These are phyloP conservation scores for Aspergillus heteromorphus DNA, from an alignment of 495 filamentous ascomycete species.

Conservation along the genomic window DNA sequence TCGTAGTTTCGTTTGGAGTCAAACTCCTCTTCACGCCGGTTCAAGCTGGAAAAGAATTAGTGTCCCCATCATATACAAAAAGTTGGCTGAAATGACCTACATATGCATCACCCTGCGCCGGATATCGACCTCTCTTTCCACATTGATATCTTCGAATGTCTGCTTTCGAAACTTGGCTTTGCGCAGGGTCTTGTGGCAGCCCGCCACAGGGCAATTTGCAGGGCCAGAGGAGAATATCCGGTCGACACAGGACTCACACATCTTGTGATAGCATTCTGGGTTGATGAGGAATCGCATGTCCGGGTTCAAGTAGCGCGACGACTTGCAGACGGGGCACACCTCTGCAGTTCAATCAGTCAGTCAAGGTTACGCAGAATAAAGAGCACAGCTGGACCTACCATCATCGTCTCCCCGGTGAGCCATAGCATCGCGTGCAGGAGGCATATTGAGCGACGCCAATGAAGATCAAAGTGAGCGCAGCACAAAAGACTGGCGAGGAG, in stretches of 20 bases:
- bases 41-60: slow-evolving; percentile 50
- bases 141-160: slow-evolving; percentile 82
- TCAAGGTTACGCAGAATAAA: slow-evolving; percentile 2
- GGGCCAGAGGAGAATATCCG: slow-evolving; percentile 89
- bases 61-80: background rate
- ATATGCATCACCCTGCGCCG: slow-evolving; percentile 71
- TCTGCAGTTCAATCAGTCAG: slow-evolving; percentile 50
- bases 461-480: slow-evolving; percentile 6
- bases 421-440: slow-evolving; percentile 28
- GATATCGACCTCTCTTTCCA: slow-evolving; percentile 94
- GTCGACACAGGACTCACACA: slow-evolving; percentile 93
- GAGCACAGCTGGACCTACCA: slow-evolving; percentile 31
- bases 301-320: slow-evolving; percentile 86
- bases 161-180: slow-evolving; percentile 77
- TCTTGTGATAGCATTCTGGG: slow-evolving; percentile 97
- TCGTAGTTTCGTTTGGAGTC: slow-evolving; percentile 75
- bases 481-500: background rate
- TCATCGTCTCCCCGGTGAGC: slow-evolving; percentile 45
- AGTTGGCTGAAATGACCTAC: slow-evolving; percentile 23
- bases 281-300: slow-evolving; percentile 93
- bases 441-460: slow-evolving; percentile 22
- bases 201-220: slow-evolving; percentile 81
- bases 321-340: slow-evolving; percentile 95
- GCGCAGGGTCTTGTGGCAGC: slow-evolving; percentile 78
- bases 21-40: slow-evolving; percentile 87